Conservation (phyloP, 139 green algal genomes). For the Micractinium sp. region DNA sequence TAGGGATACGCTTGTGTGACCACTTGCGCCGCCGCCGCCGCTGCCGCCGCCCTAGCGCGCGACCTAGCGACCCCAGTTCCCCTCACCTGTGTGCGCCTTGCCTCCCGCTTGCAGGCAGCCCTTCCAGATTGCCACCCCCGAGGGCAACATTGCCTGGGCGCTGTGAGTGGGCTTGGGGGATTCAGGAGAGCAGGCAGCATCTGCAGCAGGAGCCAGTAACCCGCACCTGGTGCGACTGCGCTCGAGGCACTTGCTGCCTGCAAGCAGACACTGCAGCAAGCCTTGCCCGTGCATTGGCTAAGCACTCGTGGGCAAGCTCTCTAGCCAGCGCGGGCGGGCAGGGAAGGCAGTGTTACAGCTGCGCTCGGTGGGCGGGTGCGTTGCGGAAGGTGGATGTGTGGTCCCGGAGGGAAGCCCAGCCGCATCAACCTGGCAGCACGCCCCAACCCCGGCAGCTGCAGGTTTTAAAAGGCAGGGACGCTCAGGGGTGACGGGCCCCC, state of each 20-base stretch:
- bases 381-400: no score
- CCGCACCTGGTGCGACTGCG: neutral
- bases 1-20: neutral
- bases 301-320: no score
- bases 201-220: no score
- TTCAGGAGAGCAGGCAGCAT: no score
- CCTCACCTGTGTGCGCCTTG: neutral
- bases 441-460: no score
- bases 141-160: conserved; percentile 67
- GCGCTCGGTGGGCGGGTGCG: no score
- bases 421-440: no score
- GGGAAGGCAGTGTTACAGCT: neutral
- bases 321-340: neutral
- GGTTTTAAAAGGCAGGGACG: no score
- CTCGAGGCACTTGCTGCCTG: neutral
- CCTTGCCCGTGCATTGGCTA: no score
- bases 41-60: neutral
- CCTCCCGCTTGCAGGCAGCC: conserved; percentile 61
- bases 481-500: no score
- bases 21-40: neutral
- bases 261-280: no score
- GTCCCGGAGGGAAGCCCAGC: no score
- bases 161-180: conserved; percentile 51
- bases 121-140: conserved; percentile 61
- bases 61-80: neutral